A percentile compares a stretch with the other conserved stretches of the same genome.
Conservation (phyloP, 2,329 filamentous ascomycete genomes). For the Cryphonectria nitschkei region DNA sequence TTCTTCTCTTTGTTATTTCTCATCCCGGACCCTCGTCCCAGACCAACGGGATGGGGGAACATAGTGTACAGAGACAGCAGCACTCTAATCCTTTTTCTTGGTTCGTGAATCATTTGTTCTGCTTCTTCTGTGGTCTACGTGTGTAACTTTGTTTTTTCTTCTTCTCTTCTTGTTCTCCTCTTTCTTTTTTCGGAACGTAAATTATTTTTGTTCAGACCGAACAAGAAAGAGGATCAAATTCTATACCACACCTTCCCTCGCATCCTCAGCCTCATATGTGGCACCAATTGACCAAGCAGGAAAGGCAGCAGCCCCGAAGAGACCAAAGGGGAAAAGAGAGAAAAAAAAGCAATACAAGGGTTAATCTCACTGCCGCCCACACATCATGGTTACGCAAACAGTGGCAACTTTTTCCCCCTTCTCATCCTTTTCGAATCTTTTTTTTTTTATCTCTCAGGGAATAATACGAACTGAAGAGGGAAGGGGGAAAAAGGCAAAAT, state of each 20-base stretch:
- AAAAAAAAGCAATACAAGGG: not conserved
- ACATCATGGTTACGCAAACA: slow-evolving; percentile 3
- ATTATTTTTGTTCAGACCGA: too few species aligned
- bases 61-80: not conserved
- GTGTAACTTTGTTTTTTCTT: not conserved
- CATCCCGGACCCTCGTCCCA: not conserved
- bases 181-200: not conserved
- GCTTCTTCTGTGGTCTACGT: not conserved
- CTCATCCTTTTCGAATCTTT: not conserved
- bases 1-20: not conserved
- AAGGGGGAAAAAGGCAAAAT: not conserved
- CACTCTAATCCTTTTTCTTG: too few species aligned
- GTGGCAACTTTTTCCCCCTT: slow-evolving; percentile 2
- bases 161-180: too few species aligned
- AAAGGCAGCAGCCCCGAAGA: not conserved
- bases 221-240: not conserved
- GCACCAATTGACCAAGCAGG: not conserved
- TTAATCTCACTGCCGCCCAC: not conserved
- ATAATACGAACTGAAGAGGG: slow-evolving; percentile 5
- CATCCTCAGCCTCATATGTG: not conserved
- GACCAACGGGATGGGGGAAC: not conserved
- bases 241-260: not conserved
- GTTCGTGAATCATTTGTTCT: too few species aligned
- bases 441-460: not conserved
- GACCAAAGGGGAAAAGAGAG: too few species aligned